Evolutionary conservation across 768 basidiomycete species (phyloP).

Genomic region (Melanogaster broomeanus): DNA sequence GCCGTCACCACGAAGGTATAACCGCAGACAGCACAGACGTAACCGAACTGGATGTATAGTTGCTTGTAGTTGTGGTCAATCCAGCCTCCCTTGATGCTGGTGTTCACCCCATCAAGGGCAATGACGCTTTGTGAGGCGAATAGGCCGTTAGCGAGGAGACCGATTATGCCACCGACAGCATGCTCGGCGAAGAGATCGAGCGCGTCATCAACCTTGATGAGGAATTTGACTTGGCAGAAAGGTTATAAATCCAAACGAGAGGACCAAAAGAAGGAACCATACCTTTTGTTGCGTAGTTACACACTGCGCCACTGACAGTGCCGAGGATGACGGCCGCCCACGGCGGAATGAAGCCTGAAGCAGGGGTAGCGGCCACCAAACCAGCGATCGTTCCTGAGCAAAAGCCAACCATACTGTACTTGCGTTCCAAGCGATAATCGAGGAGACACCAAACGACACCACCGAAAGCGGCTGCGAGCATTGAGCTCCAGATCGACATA

Average conservation of each 20-base stretch:
- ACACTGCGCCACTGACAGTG: slow-evolving; percentile 64
- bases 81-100: slow-evolving; percentile 61
- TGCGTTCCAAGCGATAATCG: slow-evolving; percentile 77
- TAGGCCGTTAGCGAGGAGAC: slow-evolving; percentile 70
- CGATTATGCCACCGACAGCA: slow-evolving; percentile 81
- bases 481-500: slow-evolving; percentile 86
- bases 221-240: slow-evolving; percentile 55
- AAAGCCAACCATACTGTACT: slow-evolving; percentile 90
- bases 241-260: slow-evolving; percentile 10
- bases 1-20: slow-evolving; percentile 69
- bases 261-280: slow-evolving; percentile 24
- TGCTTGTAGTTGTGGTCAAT: slow-evolving; percentile 78
- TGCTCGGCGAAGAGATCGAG: slow-evolving; percentile 94
- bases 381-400: slow-evolving; percentile 89
- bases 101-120: slow-evolving; percentile 66
- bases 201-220: slow-evolving; percentile 79
- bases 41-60: slow-evolving; percentile 75
- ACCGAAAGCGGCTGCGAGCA: slow-evolving; percentile 80
- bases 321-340: slow-evolving; percentile 82
- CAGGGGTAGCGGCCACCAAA: slow-evolving; percentile 86
- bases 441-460: slow-evolving; percentile 83
- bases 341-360: slow-evolving; percentile 76
- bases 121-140: slow-evolving; percentile 71
- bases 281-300: slow-evolving; percentile 87
- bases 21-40: slow-evolving; percentile 54